Conservation (phyloP, 345 rosid species). For the Arabidopsis suecica region DNA sequence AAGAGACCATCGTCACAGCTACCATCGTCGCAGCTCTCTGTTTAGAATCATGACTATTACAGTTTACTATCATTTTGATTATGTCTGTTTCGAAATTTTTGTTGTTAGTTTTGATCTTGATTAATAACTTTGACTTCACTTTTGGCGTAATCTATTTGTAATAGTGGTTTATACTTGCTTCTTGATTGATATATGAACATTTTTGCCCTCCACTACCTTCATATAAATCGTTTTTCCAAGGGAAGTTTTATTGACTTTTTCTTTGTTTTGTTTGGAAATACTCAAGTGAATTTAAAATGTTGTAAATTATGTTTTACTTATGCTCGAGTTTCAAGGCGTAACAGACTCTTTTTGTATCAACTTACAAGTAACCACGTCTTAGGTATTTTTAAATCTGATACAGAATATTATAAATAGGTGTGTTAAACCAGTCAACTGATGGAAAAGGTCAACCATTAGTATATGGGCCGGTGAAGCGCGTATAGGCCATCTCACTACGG, state of each 20-base stretch:
- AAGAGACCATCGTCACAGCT: conserved; percentile 34
- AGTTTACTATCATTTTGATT: not conserved
- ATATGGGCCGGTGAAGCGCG: not conserved
- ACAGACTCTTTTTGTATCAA: not conserved
- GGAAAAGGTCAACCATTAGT: not conserved
- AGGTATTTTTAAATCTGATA: not conserved
- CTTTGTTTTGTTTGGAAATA: not conserved
- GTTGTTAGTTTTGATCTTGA: conserved; percentile 10
- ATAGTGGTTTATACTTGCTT: not conserved
- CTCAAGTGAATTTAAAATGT: not conserved
- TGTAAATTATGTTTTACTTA: not conserved
- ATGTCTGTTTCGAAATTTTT: not conserved
- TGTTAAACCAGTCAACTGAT: not conserved
- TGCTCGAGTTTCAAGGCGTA: conserved; percentile 2
- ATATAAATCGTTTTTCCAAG: not conserved
- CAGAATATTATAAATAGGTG: not conserved
- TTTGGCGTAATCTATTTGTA: conserved; percentile 14
- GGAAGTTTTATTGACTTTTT: not conserved
- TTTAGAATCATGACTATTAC: conserved; percentile 20
- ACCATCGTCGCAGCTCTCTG: conserved; percentile 30
- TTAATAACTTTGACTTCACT: conserved; percentile 10
- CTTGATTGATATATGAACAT: not conserved
- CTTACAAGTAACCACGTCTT: conserved; percentile 29
- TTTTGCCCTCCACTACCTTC: not conserved
- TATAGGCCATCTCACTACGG: not conserved